phyloP scores from a whole-genome alignment of 1,284 basidiomycete species.

The Fomes fomentarius region DNA sequence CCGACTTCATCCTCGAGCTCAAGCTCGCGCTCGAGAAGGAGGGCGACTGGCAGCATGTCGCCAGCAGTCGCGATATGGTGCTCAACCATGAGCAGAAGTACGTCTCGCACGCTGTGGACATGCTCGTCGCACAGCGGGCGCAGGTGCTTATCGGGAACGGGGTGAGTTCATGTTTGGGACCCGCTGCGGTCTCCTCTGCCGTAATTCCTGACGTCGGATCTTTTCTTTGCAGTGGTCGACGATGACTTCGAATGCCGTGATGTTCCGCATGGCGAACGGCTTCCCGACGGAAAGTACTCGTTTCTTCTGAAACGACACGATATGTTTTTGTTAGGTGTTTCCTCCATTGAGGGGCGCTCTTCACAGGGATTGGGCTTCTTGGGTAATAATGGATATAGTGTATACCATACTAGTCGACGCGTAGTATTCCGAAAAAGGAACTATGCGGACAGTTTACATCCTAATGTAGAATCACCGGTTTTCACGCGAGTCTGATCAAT shows the following conservation, averaged over 20 bases:
- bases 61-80: constrained; percentile 40
- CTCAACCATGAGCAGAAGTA: constrained; percentile 41
- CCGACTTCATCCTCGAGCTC: constrained; percentile 43
- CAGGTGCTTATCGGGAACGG: constrained; percentile 51
- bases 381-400: too few species aligned
- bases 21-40: constrained; percentile 37
- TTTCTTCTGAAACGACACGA: constrained; percentile 18
- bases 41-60: constrained; percentile 28
- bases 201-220: too few species aligned
- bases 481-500: too few species aligned
- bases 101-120: constrained; percentile 44
- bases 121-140: constrained; percentile 46
- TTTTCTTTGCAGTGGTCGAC: constrained; percentile 57
- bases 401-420: too few species aligned
- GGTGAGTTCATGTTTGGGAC: constrained; percentile 22
- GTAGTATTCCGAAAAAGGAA: too few species aligned
- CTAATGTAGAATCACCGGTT: too few species aligned
- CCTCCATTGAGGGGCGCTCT: too few species aligned
- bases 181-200: too few species aligned
- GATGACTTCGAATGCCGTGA: constrained; percentile 54
- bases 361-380: too few species aligned
- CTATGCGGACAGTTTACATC: too few species aligned
- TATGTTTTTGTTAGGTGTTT: too few species aligned
- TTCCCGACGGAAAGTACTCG: constrained; percentile 25
- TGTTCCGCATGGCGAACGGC: constrained; percentile 51